phyloP scores from a whole-genome alignment of 306 rosid species.

The Rubus idaeus region DNA sequence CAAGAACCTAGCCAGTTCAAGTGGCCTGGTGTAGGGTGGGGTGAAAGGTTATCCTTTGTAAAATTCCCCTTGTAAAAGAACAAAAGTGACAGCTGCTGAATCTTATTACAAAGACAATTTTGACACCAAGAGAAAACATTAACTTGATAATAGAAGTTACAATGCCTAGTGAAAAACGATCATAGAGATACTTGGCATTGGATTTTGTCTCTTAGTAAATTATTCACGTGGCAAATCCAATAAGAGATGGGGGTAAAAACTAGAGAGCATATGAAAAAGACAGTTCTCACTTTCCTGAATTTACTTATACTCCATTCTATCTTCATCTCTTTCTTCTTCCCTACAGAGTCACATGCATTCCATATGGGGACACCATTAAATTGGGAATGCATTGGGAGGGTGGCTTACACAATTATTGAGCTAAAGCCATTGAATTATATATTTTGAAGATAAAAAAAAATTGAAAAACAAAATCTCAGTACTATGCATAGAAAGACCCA shows the following conservation, averaged over 20 bases:
- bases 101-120: background rate
- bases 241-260: background rate
- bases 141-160: background rate
- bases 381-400: background rate
- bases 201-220: background rate
- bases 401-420: slow-evolving; percentile 18
- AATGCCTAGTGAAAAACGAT: background rate
- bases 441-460: slow-evolving; percentile 2
- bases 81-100: background rate
- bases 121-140: background rate
- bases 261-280: background rate
- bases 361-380: slow-evolving; percentile 6
- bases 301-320: background rate
- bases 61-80: background rate
- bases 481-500: slow-evolving; percentile 8
- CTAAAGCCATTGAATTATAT: background rate
- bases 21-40: background rate
- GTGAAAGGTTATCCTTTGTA: background rate
- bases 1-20: background rate
- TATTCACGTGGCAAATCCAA: too few relatives aligned
- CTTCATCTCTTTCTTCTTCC: background rate
- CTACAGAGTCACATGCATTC: background rate
- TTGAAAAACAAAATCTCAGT: background rate
- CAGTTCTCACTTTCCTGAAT: background rate
- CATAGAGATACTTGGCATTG: background rate